A percentile compares a stretch with the other conserved stretches of the same genome.
Conservation (phyloP, 2,329 filamentous ascomycete genomes). For the Nigrograna mackinnonii region DNA sequence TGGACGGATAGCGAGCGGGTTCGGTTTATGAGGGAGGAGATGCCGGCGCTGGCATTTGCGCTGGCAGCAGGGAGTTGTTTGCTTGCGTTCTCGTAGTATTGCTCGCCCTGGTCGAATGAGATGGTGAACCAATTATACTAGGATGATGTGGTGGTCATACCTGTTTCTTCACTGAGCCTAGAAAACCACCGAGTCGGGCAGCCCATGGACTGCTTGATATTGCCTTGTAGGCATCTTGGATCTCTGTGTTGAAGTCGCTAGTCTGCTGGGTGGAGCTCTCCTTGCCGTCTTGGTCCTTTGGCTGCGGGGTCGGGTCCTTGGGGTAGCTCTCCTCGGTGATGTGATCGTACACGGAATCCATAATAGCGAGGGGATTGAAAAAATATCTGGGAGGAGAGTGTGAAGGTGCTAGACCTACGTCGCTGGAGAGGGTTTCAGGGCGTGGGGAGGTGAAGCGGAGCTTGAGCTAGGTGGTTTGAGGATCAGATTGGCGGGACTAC, state of each 20-base stretch:
- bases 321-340: constrained; percentile 79
- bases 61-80: constrained; percentile 81
- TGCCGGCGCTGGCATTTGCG: constrained; percentile 72
- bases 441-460: constrained; percentile 4
- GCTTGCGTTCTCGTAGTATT: constrained; percentile 79
- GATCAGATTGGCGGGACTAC: constrained; percentile 4
- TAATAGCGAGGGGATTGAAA: constrained; percentile 43
- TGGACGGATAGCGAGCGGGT: constrained; percentile 72
- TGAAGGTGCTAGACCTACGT: too few relatives aligned
- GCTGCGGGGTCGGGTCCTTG: constrained; percentile 51
- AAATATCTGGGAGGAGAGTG: not conserved
- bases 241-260: constrained; percentile 75
- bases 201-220: constrained; percentile 94
- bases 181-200: constrained; percentile 81
- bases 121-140: not conserved
- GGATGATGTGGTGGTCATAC: constrained; percentile 47
- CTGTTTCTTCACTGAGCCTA: constrained; percentile 93
- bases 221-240: constrained; percentile 94
- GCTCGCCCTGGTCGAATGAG: constrained; percentile 66
- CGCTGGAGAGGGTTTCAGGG: not conserved
- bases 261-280: constrained; percentile 39
- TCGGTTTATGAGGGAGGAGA: constrained; percentile 69
- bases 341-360: constrained; percentile 98
- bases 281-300: constrained; percentile 53
- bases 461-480: constrained; percentile 10